A percentile compares a stretch with the other conserved stretches of the same genome.
Conservation (phyloP, 116 monocot species). For the Cymodocea nodosa region DNA sequence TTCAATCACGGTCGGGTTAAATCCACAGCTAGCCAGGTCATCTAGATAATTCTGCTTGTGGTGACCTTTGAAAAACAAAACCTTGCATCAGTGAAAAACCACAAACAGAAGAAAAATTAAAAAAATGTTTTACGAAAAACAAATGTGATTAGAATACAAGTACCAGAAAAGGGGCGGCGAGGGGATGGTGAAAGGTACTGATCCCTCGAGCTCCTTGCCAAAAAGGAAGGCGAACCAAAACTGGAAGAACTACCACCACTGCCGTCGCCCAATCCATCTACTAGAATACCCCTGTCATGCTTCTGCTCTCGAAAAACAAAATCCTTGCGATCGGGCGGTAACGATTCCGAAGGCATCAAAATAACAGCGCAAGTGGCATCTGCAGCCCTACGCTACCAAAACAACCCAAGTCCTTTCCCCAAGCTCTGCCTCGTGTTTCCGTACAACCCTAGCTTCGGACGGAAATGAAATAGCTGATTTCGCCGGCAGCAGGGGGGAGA, state of each 20-base stretch:
- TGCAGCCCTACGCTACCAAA: conserved; percentile 11
- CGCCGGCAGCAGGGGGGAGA: neutral
- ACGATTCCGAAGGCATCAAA: conserved; percentile 58
- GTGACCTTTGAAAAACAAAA: conserved; percentile 15
- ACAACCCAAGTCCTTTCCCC: too few species aligned
- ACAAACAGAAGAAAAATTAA: conserved; percentile 3
- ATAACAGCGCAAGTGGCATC: conserved; percentile 24
- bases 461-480: neutral
- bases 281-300: conserved; percentile 21
- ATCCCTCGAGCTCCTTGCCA: conserved; percentile 27
- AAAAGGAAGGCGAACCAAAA: neutral
- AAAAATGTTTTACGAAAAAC: neutral
- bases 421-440: neutral
- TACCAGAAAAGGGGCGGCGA: conserved; percentile 28
- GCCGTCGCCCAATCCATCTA: conserved; percentile 17
- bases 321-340: conserved; percentile 44
- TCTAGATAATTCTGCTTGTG: conserved; percentile 27
- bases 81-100: conserved; percentile 14
- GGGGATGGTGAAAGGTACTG: conserved; percentile 29
- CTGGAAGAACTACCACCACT: conserved; percentile 10
- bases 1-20: conserved; percentile 17
- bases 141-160: conserved; percentile 7
- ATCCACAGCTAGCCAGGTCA: conserved; percentile 10
- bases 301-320: conserved; percentile 24
- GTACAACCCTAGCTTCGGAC: neutral